Base-by-base conservation (phyloP, 345 rosid genomes). In the Linum lewisii region DNA sequence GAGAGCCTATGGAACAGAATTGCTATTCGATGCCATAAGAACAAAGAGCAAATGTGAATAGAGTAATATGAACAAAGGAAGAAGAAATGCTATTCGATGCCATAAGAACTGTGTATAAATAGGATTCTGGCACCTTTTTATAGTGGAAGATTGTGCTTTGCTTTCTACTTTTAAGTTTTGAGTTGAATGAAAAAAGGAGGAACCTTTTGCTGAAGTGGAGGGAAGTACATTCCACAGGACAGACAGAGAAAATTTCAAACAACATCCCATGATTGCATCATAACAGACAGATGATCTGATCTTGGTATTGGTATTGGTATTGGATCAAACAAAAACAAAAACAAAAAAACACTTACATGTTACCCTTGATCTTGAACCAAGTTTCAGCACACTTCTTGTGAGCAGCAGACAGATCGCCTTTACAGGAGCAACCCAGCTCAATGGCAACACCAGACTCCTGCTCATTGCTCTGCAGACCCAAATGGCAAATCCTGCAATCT, bases 401-500 rank as follows among this genome's bases (percentile, higher is more conserved):
- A 72, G 82, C 85, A 47, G 71, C 72, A 51, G 79, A 81, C 63
- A 78, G 59, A 72, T 78, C 85, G 66, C 82, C 85, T 70, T 81
- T 81, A 58, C 85, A 81, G 49, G 61, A 69, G 22, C 85, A 81
- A 14, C 85, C 85, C 62, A 81, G 66, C 67, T 81, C 70, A 65
- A 81, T 65, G 63, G 74, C 76, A 68, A 69, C 63, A 51, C 79
- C 75, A 47, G 57, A 60, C 37, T 74, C 85, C 52, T 74, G 73
- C 52, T 51, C 67, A 63, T 49, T 24, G 22, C 60, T 57, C 63
- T 74, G 82, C 51, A 80, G 67, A 74, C 79, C 77, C 62, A 82
- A 58, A 66, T 84, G 90, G 66, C 87, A 84, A 80, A 84, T 84
- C 75, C 90, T 80, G 69, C 90, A 84, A 58, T 84, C 83, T 64